Evolutionary conservation across 768 basidiomycete genomes (phyloP).

Genomic region (Mycena sanguinolenta): DNA sequence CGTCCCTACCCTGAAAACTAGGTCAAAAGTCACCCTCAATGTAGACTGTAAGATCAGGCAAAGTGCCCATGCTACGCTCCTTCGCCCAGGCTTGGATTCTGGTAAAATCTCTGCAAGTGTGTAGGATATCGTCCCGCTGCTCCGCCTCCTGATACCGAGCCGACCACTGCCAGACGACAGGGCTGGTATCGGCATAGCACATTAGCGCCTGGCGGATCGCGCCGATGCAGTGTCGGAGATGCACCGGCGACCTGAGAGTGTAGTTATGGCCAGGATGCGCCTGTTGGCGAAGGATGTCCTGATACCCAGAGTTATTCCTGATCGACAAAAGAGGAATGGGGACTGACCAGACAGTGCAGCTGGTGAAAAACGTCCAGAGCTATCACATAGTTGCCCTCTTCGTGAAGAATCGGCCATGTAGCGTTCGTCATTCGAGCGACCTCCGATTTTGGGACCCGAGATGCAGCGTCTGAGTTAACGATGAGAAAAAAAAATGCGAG

Average conservation of each 20-base stretch:
- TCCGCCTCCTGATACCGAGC: constrained; percentile 23
- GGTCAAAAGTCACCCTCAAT: constrained; percentile 17
- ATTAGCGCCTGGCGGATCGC: constrained; percentile 36
- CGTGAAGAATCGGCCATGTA: constrained; percentile 38
- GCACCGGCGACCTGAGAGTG: constrained; percentile 9
- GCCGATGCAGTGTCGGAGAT: constrained; percentile 37
- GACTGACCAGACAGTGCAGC: constrained; percentile 39
- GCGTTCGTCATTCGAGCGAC: constrained; percentile 32
- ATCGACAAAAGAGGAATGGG: neutral
- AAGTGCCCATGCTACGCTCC: constrained; percentile 27
- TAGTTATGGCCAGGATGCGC: constrained; percentile 31
- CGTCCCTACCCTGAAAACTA: neutral
- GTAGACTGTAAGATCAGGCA: constrained; percentile 30
- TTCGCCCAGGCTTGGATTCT: constrained; percentile 33
- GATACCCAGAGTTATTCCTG: neutral
- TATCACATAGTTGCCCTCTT: constrained; percentile 36
- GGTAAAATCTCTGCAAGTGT: constrained; percentile 37
- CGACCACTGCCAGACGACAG: constrained; percentile 39
- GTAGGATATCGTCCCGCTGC: constrained; percentile 35
- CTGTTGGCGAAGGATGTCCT: constrained; percentile 35
- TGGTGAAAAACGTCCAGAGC: constrained; percentile 40
- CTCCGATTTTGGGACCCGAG: constrained; percentile 33
- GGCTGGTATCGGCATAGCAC: constrained; percentile 37
- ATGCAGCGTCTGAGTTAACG: constrained; percentile 23
- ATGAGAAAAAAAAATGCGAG: neutral